Evolutionary conservation across 345 rosid genomes (phyloP), one percentile per base, ranked within the genome.

Genomic region (Dipteronia dyeriana): DNA sequence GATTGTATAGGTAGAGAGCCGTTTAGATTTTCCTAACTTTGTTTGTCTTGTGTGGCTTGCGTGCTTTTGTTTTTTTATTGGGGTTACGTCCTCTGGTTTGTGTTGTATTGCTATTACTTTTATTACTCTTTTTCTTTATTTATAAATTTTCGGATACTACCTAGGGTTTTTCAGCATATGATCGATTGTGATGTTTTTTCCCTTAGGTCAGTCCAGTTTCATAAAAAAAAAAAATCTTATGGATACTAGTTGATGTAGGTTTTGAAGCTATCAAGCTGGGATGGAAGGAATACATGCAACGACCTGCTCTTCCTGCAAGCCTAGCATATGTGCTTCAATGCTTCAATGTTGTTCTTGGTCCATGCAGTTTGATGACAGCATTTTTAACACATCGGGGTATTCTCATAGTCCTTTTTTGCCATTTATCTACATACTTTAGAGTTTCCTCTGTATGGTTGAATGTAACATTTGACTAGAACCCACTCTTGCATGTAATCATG

Each of bases 301-400:
- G 91, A 79, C 99, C 97, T 2, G 97, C 91, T 81, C 96, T 95
- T 73, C 98, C 98, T 26, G 99, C 99, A 75, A 93, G 99, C 86
- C 93, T 93, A 8, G 97, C 99, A 64, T 91, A 76, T 66, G 99
- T 93, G 73, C 92, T 95, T 63, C 91, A 93, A 74, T 92, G 68
- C 88, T 92, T 93, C 84, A 95, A 95, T 81, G 90, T 92, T 66
- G 92, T 92, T 78, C 98, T 95, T 57, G 85, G 94, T 71, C 98
- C 99, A 8, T 90, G 97, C 81, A 92, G 98, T 79, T 84, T 95
- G 86, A 95, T 95, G 98, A 95, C 98, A 3, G 98, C 98, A 41
- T 95, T 95, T 88, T 86, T 95, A 79, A 95, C 92, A 2, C 96
- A 95, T 76, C 91, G 88, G 2, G 92, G 98, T 95, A 90, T 62